phyloP scores from a whole-genome alignment of 2,329 filamentous ascomycete species.

The Dryadomyces quercivorus region DNA sequence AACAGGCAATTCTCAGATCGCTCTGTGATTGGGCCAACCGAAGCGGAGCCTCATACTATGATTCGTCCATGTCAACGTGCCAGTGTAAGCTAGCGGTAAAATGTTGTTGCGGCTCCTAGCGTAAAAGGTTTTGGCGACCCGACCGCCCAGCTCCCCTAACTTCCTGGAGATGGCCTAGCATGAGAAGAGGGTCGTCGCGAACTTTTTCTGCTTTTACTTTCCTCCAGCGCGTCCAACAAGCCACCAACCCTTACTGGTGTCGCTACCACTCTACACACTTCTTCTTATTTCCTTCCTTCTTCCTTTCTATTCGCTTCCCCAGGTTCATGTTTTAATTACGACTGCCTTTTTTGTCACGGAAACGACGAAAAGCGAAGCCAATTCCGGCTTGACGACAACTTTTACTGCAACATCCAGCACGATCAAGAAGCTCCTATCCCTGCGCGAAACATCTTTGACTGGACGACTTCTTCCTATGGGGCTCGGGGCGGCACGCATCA shows the following conservation, averaged over 20 bases:
- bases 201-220: neutral
- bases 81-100: constrained; percentile 11
- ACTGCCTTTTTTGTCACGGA: neutral
- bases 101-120: constrained; percentile 18
- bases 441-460: neutral
- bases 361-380: neutral
- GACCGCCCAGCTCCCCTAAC: constrained; percentile 18
- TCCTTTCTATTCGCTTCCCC: neutral
- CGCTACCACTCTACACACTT: too few relatives aligned
- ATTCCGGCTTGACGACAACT: neutral
- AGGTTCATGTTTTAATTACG: neutral
- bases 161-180: neutral
- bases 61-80: neutral
- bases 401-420: neutral
- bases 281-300: neutral
- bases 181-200: neutral
- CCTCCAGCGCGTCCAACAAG: neutral
- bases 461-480: neutral
- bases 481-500: constrained; percentile 1
- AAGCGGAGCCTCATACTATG: neutral
- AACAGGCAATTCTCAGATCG: neutral
- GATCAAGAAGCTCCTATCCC: neutral
- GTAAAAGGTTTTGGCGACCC: constrained; percentile 22
- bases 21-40: neutral
- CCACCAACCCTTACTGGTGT: neutral